Evolutionary conservation across 805 yeast species (phyloP).

Genomic region (Myxozyma udenii): DNA sequence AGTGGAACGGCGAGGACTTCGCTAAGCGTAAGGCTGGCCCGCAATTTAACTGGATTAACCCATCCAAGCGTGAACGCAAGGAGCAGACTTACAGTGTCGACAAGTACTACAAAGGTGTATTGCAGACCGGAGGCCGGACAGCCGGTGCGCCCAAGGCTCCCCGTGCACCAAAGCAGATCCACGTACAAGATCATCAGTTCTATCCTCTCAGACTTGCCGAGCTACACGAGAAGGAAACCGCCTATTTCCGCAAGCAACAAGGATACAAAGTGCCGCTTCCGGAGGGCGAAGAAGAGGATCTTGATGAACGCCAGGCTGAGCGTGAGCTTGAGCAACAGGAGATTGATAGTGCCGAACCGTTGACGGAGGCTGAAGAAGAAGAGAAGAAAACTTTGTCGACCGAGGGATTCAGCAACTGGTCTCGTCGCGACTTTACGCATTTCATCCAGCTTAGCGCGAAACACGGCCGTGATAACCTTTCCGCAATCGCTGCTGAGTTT

Average conservation of each 20-base stretch:
- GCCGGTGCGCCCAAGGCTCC: slow-evolving; percentile 54
- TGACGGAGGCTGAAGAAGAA: slow-evolving; percentile 76
- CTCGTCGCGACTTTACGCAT: slow-evolving; percentile 80
- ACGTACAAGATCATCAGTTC: slow-evolving; percentile 86
- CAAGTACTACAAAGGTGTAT: slow-evolving; percentile 76
- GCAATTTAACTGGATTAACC: slow-evolving; percentile 69
- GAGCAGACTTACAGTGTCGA: slow-evolving; percentile 81
- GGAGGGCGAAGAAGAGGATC: slow-evolving; percentile 45
- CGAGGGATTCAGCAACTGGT: slow-evolving; percentile 80
- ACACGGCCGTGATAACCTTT: slow-evolving; percentile 73
- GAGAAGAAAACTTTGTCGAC: slow-evolving; percentile 55
- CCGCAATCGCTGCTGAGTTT: slow-evolving; percentile 70
- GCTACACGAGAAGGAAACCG: slow-evolving; percentile 75
- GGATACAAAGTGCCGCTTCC: slow-evolving; percentile 59
- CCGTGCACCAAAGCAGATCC: slow-evolving; percentile 78
- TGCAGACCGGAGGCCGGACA: slow-evolving; percentile 67
- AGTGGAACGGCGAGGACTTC: slow-evolving; percentile 91
- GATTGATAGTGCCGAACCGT: slow-evolving; percentile 70
- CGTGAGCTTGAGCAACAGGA: slow-evolving; percentile 64
- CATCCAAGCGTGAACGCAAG: slow-evolving; percentile 57
- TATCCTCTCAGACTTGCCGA: slow-evolving; percentile 73
- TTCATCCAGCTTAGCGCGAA: slow-evolving; percentile 72
- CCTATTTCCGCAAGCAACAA: slow-evolving; percentile 66
- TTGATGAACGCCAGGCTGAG: slow-evolving; percentile 47
- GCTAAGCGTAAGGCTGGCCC: slow-evolving; percentile 47